Base-by-base conservation (phyloP, 1,284 basidiomycete species). In the Meira nashicola region DNA sequence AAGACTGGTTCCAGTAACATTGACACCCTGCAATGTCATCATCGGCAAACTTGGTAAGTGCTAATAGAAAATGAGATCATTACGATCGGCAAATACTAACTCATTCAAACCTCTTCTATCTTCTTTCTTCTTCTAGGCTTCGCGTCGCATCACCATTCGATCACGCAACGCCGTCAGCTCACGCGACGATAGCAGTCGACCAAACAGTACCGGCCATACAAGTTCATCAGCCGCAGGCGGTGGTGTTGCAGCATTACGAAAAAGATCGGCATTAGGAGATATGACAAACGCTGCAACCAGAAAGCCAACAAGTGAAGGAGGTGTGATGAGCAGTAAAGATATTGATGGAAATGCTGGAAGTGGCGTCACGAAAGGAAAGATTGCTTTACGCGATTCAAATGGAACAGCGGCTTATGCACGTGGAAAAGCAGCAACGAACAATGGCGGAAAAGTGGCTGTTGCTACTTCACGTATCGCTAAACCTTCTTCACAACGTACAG, bases 261-360 rank as follows among this genome's bases (percentile, higher is more conserved):
- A 76, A 62, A 64, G 74, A n/a, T 64, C 74, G 11, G 74, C 74
- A 17, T 67, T 76, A 28, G 74, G 74, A 37, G 74, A 76, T 59
- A 59, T 76, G 44, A 76, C 74, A 46, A 76, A 76, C 56, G 74
- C 74, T 53, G 37, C 21, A 14, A 39, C 15, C 28, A 4, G 39
- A 17, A 19, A 33, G 11, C 73, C 23, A 58, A 63, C 62, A 23
- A 54, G 62, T 17, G 49, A 56, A 21, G 55, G 58, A 25, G 51
- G 52, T 55, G 58, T 54, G 56, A 21, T 43, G 44, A 40, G 53
- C 43, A 23, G 14, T 11, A n/a, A 39, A 15, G 48, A 43, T 39
- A 33, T 12, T 58, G 52, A 14, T 48, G 56, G 38, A 40, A 40
- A 28, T 21, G 43, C 60, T 19, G 56, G 38, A 40, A 40, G 23